Conservation (phyloP, 106 monocot species). For the Allium sativum region DNA sequence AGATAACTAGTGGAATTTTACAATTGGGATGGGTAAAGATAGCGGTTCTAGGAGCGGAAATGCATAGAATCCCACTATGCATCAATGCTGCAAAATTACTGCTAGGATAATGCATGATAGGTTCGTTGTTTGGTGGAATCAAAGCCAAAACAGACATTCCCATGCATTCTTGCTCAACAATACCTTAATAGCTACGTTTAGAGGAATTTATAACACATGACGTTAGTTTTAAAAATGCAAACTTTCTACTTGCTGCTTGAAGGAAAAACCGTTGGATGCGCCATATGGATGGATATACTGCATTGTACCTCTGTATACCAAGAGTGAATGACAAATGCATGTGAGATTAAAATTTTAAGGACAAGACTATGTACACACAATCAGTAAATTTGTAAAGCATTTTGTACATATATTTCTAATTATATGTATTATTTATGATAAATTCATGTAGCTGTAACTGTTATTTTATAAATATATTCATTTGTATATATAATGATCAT, state of each 20-base stretch:
- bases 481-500: no score
- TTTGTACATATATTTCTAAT: no score
- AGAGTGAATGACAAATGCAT: no score
- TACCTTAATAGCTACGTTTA: conserved; percentile 54
- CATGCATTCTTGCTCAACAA: conserved; percentile 32
- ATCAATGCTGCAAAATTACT: conserved; percentile 26
- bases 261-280: conserved; percentile 67
- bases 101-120: conserved; percentile 41
- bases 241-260: conserved; percentile 64
- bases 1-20: no score
- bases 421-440: no score
- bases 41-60: conserved; percentile 70
- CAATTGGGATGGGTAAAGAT: conserved; percentile 85
- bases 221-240: conserved; percentile 43
- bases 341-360: no score
- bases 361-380: no score
- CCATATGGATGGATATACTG: conserved; percentile 53
- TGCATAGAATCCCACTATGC: conserved; percentile 40
- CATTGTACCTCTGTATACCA: no score
- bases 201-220: conserved; percentile 70
- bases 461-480: no score
- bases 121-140: conserved; percentile 67
- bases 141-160: conserved; percentile 76
- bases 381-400: no score
- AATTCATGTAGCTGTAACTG: no score